phyloP scores from a whole-genome alignment of 257 asterid species.

The Penstemon newberryi region DNA sequence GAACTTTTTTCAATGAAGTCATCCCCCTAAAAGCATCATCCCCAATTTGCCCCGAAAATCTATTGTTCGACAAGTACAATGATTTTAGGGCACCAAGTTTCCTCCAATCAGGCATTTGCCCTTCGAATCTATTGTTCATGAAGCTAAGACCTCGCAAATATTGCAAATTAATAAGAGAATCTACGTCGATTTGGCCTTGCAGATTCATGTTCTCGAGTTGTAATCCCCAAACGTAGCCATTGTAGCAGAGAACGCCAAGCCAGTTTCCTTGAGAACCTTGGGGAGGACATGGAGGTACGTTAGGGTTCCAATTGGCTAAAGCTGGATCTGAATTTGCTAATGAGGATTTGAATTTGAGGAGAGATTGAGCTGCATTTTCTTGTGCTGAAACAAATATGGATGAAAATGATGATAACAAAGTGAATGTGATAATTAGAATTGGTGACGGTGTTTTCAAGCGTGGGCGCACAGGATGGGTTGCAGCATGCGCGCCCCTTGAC shows the following conservation, averaged over 20 bases:
- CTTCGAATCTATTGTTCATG: slow-evolving; percentile 67
- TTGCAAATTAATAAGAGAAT: slow-evolving; percentile 49
- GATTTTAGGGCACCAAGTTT: slow-evolving; percentile 74
- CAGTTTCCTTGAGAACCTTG: slow-evolving; percentile 48
- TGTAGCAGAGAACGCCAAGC: slow-evolving; percentile 72
- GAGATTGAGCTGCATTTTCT: slow-evolving; percentile 36
- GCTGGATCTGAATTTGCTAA: slow-evolving; percentile 46
- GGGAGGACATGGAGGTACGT: slow-evolving; percentile 54
- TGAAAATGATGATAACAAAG: slow-evolving; percentile 3
- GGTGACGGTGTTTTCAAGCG: not conserved
- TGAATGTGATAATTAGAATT: not conserved
- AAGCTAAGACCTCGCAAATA: slow-evolving; percentile 65
- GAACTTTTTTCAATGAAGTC: slow-evolving; percentile 70
- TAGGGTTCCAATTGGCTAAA: slow-evolving; percentile 56
- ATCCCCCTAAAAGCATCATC: slow-evolving; percentile 66
- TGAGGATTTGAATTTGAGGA: slow-evolving; percentile 56
- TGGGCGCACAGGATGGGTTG: too few species aligned
- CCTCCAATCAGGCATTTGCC: slow-evolving; percentile 85
- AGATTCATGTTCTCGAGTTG: slow-evolving; percentile 77
- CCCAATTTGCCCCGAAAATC: slow-evolving; percentile 61
- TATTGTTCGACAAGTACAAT: slow-evolving; percentile 65
- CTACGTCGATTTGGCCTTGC: slow-evolving; percentile 66
- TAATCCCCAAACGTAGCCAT: slow-evolving; percentile 72
- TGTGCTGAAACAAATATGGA: not conserved
- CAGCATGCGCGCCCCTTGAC: too few species aligned